Conservation (phyloP, 345 rosid genomes). For the Brassica carinata region DNA sequence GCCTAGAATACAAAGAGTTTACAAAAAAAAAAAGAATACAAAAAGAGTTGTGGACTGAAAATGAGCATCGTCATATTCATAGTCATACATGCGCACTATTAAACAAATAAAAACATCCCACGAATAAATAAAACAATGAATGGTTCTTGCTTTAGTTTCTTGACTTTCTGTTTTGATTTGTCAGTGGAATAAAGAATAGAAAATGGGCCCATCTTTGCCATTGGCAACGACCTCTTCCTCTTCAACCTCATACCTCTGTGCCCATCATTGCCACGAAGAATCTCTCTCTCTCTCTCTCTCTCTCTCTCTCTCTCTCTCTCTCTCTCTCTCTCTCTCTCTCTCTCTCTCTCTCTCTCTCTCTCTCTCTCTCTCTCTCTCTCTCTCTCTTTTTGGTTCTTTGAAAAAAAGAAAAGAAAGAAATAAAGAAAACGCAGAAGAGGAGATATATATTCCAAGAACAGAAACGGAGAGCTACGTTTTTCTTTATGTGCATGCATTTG, state of each 20-base stretch:
- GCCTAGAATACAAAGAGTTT: no score
- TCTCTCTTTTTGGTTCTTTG: constrained; percentile 19
- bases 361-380: constrained; percentile 28
- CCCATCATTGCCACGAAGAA: constrained; percentile 49
- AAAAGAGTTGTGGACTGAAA: constrained; percentile 32
- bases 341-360: constrained; percentile 26
- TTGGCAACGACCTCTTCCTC: constrained; percentile 53
- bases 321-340: constrained; percentile 25
- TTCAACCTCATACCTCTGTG: constrained; percentile 47
- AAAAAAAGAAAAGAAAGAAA: not conserved
- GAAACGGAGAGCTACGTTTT: constrained; percentile 14
- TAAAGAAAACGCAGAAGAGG: constrained; percentile 11
- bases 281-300: constrained; percentile 28
- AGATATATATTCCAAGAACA: not conserved
- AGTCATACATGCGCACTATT: constrained; percentile 38
- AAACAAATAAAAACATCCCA: not conserved
- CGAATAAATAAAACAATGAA: not conserved
- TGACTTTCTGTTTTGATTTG: constrained; percentile 28
- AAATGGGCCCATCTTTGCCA: constrained; percentile 61
- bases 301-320: constrained; percentile 19
- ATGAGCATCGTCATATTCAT: constrained; percentile 24
- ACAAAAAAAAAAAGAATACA: not conserved
- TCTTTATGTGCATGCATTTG: constrained; percentile 21
- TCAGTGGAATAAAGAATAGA: constrained; percentile 37
- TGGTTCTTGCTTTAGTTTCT: not conserved